Conservation (phyloP, 2,329 filamentous ascomycete species). For the Colletotrichum tabaci region DNA sequence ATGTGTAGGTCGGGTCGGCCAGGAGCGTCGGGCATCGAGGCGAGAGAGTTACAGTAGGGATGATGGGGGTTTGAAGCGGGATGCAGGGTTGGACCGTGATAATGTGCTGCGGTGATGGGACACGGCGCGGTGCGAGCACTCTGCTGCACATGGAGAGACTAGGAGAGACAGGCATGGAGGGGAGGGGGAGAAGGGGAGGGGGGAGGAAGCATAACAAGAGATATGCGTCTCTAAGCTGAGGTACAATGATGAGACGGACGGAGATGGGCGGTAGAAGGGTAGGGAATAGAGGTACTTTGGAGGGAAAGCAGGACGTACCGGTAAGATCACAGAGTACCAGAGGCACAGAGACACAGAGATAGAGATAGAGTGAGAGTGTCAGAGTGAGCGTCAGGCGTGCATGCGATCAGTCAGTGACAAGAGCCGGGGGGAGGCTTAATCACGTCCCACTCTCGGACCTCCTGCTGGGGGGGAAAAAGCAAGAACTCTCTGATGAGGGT, state of each 20-base stretch:
- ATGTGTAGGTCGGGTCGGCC: conserved; percentile 32
- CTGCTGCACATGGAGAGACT: conserved; percentile 36
- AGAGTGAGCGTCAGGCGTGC: conserved; percentile 39
- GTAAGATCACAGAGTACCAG: not conserved
- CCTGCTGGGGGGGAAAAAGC: conserved; percentile 31
- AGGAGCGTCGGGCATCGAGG: conserved; percentile 40
- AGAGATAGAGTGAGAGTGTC: not conserved
- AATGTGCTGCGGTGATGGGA: conserved; percentile 38
- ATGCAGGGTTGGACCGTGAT: conserved; percentile 41
- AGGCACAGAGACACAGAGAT: no score
- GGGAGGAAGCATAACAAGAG: conserved; percentile 12
- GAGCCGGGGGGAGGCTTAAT: conserved; percentile 32
- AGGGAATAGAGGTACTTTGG: conserved; percentile 14
- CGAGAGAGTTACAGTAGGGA: conserved; percentile 32
- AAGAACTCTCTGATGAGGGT: conserved; percentile 29
- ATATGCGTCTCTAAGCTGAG: conserved; percentile 26
- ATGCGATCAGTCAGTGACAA: conserved; percentile 41
- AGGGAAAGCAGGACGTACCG: conserved; percentile 40
- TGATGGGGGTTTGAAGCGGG: conserved; percentile 39
- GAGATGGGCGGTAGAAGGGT: conserved; percentile 7
- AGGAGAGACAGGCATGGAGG: conserved; percentile 37
- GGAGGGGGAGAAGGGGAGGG: not conserved
- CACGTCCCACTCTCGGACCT: conserved; percentile 42
- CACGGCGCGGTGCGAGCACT: conserved; percentile 41
- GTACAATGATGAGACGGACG: conserved; percentile 18